Percentiles rank a stretch among this genome's conserved stretches.
These are phyloP conservation scores for Xerocomus spinulosus DNA, from an alignment of 768 basidiomycete genomes.

Conservation along the genomic window DNA sequence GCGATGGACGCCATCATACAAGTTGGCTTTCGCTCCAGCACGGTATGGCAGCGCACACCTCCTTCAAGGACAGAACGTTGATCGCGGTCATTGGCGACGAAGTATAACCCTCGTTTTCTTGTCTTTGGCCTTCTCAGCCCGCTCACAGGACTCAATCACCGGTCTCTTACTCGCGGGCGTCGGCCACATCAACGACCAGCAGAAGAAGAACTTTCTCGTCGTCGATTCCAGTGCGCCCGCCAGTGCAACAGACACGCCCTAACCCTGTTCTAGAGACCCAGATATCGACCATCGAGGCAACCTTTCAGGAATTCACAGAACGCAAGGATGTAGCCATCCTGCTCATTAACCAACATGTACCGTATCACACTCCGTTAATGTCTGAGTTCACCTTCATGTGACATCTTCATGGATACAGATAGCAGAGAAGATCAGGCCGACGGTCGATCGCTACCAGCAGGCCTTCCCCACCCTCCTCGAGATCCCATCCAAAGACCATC, in stretches of 20 bases:
- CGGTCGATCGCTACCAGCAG: constrained; percentile 92
- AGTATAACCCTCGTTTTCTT: constrained; percentile 39
- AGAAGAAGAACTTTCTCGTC: constrained; percentile 97
- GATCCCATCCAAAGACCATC: constrained; percentile 98
- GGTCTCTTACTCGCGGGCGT: constrained; percentile 93
- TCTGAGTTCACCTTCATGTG: constrained; percentile 4
- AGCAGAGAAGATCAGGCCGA: constrained; percentile 94
- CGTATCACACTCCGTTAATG: neutral
- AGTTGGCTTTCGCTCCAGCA: constrained; percentile 16
- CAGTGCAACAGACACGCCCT: constrained; percentile 3
- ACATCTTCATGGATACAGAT: constrained; percentile 48
- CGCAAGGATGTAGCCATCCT: constrained; percentile 94
- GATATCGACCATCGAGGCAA: constrained; percentile 81
- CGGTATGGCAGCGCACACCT: constrained; percentile 46
- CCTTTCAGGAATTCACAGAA: constrained; percentile 93
- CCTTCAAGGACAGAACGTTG: constrained; percentile 78
- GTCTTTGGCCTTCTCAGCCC: neutral
- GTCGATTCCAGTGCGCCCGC: constrained; percentile 82
- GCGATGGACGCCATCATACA: constrained; percentile 51
- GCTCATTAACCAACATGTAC: constrained; percentile 92
- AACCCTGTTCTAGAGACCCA: constrained; percentile 67
- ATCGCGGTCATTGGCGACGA: constrained; percentile 98
- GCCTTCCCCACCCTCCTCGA: constrained; percentile 96
- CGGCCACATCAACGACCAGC: constrained; percentile 83
- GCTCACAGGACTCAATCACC: constrained; percentile 86